phyloP scores from a whole-genome alignment of 805 yeast genomes.

The Candida insectalens region DNA sequence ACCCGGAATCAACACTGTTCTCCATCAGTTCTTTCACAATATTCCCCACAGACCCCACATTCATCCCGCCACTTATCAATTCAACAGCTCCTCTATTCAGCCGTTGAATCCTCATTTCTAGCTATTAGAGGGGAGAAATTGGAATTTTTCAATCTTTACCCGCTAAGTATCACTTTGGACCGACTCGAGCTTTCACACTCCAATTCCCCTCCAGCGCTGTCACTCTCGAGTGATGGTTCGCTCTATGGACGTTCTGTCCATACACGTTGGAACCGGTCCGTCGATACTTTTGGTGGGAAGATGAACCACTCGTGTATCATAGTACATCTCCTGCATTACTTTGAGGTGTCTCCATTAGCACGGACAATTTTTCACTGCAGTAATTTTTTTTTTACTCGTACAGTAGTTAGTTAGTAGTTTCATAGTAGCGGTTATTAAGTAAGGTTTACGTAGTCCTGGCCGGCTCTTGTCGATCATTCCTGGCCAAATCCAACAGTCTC shows the following conservation, averaged over 20 bases:
- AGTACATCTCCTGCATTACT: slow-evolving; percentile 2
- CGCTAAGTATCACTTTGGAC: too few species aligned
- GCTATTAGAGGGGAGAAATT: too few species aligned
- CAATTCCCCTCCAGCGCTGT: neutral
- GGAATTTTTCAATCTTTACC: too few species aligned
- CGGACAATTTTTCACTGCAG: neutral
- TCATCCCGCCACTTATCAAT: slow-evolving; percentile 6
- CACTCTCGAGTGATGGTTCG: neutral
- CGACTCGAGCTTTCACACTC: too few species aligned
- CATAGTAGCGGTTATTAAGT: neutral
- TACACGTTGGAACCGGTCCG: neutral
- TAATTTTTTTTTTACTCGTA: neutral
- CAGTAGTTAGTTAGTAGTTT: neutral
- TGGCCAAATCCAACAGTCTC: slow-evolving; percentile 99
- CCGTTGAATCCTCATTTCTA: neutral
- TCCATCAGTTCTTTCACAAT: slow-evolving; percentile 42
- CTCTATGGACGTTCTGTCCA: slow-evolving; percentile 1
- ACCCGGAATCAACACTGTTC: slow-evolving; percentile 46
- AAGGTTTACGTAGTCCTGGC: too few species aligned
- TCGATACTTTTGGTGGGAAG: neutral
- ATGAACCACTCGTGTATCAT: slow-evolving; percentile 3
- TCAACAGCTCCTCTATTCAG: neutral
- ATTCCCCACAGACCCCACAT: slow-evolving; percentile 26
- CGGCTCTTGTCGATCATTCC: slow-evolving; percentile 56
- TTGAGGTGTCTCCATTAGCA: slow-evolving; percentile 3